phyloP scores from a whole-genome alignment of 2,329 filamentous ascomycete genomes.

The Fusarium incarnatum region DNA sequence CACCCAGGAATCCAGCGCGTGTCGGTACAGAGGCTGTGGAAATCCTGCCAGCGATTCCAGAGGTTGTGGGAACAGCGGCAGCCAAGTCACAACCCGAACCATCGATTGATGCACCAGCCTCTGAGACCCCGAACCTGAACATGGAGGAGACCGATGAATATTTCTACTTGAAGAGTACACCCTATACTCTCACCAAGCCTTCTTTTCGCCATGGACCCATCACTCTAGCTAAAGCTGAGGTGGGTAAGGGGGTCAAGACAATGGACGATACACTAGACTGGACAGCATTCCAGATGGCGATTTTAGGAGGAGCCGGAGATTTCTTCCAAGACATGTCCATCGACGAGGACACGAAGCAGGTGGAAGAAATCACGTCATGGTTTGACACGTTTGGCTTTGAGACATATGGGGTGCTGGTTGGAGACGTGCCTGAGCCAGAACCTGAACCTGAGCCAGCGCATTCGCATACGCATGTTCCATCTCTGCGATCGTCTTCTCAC shows the following conservation, averaged over 20 bases:
- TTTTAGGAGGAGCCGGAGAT: constrained; percentile 67
- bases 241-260: constrained; percentile 52
- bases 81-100: constrained; percentile 17
- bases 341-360: constrained; percentile 59
- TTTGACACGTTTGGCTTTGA: constrained; percentile 63
- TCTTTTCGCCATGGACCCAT: constrained; percentile 67
- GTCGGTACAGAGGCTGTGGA: constrained; percentile 10
- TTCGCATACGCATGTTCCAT: constrained; percentile 7
- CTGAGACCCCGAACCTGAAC: constrained; percentile 25
- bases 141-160: constrained; percentile 57
- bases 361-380: constrained; percentile 62
- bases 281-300: constrained; percentile 74
- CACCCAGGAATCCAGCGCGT: constrained; percentile 42
- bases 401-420: constrained; percentile 55
- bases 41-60: constrained; percentile 45
- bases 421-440: constrained; percentile 14
- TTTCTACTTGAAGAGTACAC: constrained; percentile 61
- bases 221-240: constrained; percentile 60
- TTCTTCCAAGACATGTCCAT: constrained; percentile 58
- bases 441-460: constrained; percentile 3
- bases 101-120: constrained; percentile 7
- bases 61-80: constrained; percentile 28
- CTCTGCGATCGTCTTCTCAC: constrained; percentile 39
- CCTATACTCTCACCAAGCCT: constrained; percentile 62
- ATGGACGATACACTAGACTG: constrained; percentile 68